Evolutionary conservation across 2,329 filamentous ascomycete species (phyloP).

Genomic region (Epichloe elymi): DNA sequence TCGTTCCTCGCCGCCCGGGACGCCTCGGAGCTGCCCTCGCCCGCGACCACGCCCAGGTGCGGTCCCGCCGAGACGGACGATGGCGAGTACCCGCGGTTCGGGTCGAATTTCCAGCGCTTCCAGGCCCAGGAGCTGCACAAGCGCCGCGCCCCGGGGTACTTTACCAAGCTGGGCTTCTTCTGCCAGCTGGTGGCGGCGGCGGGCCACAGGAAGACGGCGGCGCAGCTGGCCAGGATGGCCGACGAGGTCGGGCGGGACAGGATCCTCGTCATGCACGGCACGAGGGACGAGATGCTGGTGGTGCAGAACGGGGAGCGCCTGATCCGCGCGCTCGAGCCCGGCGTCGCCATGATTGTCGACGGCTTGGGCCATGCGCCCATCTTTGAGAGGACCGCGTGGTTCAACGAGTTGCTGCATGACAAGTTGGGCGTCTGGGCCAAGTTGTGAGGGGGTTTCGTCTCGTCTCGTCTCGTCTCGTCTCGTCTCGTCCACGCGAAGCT

Average conservation of each 20-base stretch:
- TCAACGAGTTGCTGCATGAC: constrained; percentile 50
- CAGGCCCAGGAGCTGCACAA: constrained; percentile 69
- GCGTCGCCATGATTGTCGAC: constrained; percentile 48
- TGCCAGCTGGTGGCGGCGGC: constrained; percentile 67
- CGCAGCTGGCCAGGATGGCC: constrained; percentile 50
- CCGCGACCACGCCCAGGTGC: constrained; percentile 26
- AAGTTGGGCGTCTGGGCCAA: constrained; percentile 37
- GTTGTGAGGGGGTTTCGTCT: constrained; percentile 18
- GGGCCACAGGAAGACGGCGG: constrained; percentile 62
- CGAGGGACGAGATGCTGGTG: constrained; percentile 64
- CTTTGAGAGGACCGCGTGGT: constrained; percentile 57
- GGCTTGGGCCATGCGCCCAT: constrained; percentile 64
- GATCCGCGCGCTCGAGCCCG: constrained; percentile 50
- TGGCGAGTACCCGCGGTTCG: constrained; percentile 41
- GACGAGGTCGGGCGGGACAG: constrained; percentile 57
- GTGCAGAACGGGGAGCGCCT: constrained; percentile 57
- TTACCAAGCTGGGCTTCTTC: constrained; percentile 55
- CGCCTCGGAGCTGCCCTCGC: constrained; percentile 44
- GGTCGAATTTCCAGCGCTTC: constrained; percentile 69
- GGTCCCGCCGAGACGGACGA: constrained; percentile 16
- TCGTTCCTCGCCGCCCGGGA: constrained; percentile 45
- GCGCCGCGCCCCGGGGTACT: constrained; percentile 44
- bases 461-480: no score
- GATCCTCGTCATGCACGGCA: constrained; percentile 69
- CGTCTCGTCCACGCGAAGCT: background rate